Evolutionary conservation across 1,139 yeast species (phyloP).

Genomic region (Nakaseomyces uthaithaninus): DNA sequence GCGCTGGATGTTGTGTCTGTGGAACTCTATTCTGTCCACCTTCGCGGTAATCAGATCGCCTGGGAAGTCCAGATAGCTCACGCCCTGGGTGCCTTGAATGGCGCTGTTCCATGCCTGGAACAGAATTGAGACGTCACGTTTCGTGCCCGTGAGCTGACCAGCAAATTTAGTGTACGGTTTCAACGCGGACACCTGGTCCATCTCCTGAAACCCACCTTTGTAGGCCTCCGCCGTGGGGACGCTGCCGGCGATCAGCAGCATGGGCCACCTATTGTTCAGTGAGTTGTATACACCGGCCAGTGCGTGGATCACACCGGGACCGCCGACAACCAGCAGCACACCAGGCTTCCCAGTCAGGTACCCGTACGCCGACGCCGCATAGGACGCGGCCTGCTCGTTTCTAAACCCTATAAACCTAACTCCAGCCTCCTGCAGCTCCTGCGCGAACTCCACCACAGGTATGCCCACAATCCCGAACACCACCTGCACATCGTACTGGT

Average conservation of each 20-base stretch:
- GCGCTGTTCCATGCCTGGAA: conserved; percentile 44
- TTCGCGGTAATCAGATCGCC: conserved; percentile 41
- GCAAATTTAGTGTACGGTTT: conserved; percentile 42
- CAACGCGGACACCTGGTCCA: conserved; percentile 49
- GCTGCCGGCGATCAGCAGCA: conserved; percentile 54
- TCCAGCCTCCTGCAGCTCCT: conserved; percentile 44
- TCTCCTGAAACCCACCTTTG: conserved; percentile 59
- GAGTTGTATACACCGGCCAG: conserved; percentile 57
- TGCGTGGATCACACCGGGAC: conserved; percentile 61
- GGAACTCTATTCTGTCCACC: background rate
- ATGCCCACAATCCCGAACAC: conserved; percentile 65
- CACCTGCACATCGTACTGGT: conserved; percentile 41
- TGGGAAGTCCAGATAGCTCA: conserved; percentile 55
- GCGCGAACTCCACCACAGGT: conserved; percentile 59
- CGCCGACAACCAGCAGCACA: conserved; percentile 58
- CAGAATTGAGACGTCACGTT: conserved; percentile 34
- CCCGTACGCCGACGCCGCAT: conserved; percentile 62
- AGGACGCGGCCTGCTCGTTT: conserved; percentile 62
- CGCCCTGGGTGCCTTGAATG: conserved; percentile 47
- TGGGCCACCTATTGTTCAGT: conserved; percentile 49
- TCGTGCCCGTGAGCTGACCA: conserved; percentile 35
- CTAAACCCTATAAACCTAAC: conserved; percentile 50
- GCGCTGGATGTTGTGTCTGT: background rate
- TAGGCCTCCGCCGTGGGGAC: conserved; percentile 35
- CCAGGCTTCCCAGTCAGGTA: conserved; percentile 56